phyloP scores from a whole-genome alignment of 2,329 filamentous ascomycete species.

The Pseudocercospora fijiensis region DNA sequence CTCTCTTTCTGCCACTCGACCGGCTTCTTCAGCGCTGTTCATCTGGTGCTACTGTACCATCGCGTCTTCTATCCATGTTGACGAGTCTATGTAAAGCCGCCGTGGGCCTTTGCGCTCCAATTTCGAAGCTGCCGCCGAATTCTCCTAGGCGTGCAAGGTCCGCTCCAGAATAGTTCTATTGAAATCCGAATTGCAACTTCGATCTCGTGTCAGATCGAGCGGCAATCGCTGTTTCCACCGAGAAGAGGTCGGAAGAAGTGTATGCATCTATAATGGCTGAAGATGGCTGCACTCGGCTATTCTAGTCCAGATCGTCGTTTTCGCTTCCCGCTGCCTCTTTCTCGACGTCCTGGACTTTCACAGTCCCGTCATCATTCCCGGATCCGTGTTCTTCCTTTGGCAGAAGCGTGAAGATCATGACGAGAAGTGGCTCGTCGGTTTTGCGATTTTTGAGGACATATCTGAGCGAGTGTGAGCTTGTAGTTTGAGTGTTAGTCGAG shows the following conservation, averaged over 20 bases:
- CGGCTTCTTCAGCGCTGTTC: neutral
- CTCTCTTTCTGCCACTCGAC: neutral
- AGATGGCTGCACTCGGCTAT: neutral
- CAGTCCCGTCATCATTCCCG: constrained; percentile 19
- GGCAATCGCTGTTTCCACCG: no score
- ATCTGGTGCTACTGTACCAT: neutral
- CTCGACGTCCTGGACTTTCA: constrained; percentile 6
- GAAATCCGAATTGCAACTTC: neutral
- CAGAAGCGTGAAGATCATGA: constrained; percentile 76
- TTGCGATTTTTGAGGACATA: constrained; percentile 83
- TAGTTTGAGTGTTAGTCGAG: constrained; percentile 34
- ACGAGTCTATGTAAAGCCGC: neutral
- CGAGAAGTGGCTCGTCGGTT: constrained; percentile 74
- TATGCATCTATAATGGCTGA: neutral
- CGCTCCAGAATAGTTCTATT: neutral
- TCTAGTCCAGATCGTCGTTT: constrained; percentile 29
- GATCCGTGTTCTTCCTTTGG: constrained; percentile 53
- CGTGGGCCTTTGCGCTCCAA: neutral
- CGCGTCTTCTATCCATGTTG: neutral
- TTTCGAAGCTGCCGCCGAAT: neutral
- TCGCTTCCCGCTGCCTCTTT: constrained; percentile 3
- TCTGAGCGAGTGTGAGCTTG: constrained; percentile 78
- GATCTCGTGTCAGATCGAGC: neutral
- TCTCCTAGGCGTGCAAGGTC: neutral
- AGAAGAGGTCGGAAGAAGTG: neutral